Conservation (phyloP, 164 flowering plant genomes). For the Pachysandra terminalis region DNA sequence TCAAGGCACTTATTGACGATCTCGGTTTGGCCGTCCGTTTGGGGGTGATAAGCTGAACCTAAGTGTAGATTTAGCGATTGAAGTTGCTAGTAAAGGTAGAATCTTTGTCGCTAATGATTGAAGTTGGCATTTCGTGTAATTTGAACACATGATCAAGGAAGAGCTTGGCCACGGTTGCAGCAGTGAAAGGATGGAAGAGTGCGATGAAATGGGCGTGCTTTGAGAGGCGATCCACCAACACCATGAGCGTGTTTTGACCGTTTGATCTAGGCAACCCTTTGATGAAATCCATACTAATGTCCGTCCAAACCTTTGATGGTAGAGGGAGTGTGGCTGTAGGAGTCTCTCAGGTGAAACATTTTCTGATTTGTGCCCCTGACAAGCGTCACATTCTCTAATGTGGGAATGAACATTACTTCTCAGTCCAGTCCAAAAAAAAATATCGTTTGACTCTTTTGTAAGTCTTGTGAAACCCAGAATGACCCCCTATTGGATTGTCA, state of each 20-base stretch:
- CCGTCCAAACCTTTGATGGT: not conserved
- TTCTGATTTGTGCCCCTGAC: not conserved
- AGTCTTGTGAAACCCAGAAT: not conserved
- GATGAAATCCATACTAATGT: not conserved
- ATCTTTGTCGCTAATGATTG: not conserved
- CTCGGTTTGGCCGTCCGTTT: not conserved
- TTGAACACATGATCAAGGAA: not conserved
- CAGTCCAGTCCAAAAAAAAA: not conserved
- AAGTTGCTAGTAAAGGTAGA: not conserved
- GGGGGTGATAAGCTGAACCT: not conserved
- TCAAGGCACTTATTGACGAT: not conserved
- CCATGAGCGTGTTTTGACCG: not conserved
- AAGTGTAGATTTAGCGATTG: no score
- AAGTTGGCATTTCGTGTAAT: not conserved
- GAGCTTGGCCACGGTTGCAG: not conserved
- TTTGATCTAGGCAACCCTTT: not conserved
- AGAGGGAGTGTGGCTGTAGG: not conserved
- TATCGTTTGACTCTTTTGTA: not conserved
- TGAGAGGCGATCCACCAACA: not conserved
- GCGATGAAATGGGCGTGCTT: not conserved
- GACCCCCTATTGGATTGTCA: not conserved
- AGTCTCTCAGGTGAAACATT: not conserved
- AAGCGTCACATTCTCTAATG: not conserved
- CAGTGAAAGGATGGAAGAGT: not conserved
- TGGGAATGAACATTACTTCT: not conserved